Evolutionary conservation across 768 basidiomycete species (phyloP), one percentile per base, ranked within the genome.

Genomic region (Leccinum longicurvipes): DNA sequence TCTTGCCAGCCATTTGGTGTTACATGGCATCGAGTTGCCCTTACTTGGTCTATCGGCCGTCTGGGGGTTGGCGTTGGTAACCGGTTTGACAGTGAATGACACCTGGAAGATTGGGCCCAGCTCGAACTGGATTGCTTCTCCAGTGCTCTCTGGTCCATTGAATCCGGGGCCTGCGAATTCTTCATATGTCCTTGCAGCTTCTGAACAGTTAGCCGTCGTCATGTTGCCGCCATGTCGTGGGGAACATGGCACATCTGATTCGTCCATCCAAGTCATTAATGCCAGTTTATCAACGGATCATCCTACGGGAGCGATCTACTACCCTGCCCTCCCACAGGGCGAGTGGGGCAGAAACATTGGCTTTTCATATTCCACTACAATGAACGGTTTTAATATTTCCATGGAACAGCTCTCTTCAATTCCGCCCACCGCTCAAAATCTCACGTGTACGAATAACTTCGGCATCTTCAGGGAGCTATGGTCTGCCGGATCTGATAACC

Each of bases 331-430:
- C 21, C 47, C 45, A 10, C 4, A 15, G 10, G 1, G 8, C 14
- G 1, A 0, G 14, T 23, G n/a, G n/a, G n/a, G n/a, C n/a, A n/a
- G 12, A 39, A 42, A 51, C 34, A 10, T 19, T n/a, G 50, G 46
- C 10, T 47, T 47, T 41, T 53, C 48, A 19, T 23, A 41, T 36
- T 21, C 50, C 24, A 46, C 48, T 11, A 45, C 25, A 4, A n/a
- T 65, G 14, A 63, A 63, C 31, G 55, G 61, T 21, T 57, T 63
- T 45, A 53, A 60, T 10, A 28, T 65, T 11, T 55, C 61, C 25
- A 25, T 55, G 44, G 57, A 65, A 49, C 24, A 21, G 1, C 50
- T 60, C 23, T 50, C 58, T 6, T 56, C 61, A 0, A 3, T 63
- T 11, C 61, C 57, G 10, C 49, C 47, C 21, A 34, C 55, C n/a